Evolutionary conservation across 805 yeast species (phyloP).

Genomic region (Starmerella bombi): DNA sequence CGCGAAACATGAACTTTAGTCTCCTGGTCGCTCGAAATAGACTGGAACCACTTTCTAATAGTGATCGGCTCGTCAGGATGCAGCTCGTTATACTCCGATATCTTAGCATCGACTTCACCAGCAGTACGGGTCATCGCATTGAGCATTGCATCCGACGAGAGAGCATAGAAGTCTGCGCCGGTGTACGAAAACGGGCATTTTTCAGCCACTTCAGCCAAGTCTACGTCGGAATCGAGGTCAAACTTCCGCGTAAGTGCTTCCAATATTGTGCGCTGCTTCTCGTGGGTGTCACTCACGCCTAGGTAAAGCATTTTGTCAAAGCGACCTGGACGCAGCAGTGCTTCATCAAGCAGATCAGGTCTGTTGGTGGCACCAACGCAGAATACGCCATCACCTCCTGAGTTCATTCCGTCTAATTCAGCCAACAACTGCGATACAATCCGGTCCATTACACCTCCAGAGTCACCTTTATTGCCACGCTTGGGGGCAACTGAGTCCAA

Average conservation of each 20-base stretch:
- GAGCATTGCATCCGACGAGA: constrained; percentile 90
- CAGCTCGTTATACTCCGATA: constrained; percentile 38
- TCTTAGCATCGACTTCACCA: constrained; percentile 52
- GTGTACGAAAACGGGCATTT: constrained; percentile 81
- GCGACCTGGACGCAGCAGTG: constrained; percentile 82
- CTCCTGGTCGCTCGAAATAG: constrained; percentile 55
- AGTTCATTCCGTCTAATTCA: constrained; percentile 86
- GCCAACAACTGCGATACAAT: constrained; percentile 91
- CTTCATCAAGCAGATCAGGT: constrained; percentile 91
- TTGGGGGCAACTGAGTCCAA: constrained; percentile 97
- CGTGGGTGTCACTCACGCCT: constrained; percentile 85
- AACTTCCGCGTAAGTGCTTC: constrained; percentile 77
- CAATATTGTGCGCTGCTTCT: constrained; percentile 71
- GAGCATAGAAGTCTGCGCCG: constrained; percentile 95
- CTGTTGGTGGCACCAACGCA: constrained; percentile 98
- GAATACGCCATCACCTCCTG: constrained; percentile 79
- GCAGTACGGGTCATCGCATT: constrained; percentile 93
- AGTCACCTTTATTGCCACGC: constrained; percentile 96
- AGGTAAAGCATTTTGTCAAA: constrained; percentile 90
- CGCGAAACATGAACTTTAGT: constrained; percentile 51
- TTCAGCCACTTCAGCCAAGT: constrained; percentile 46
- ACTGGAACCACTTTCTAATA: constrained; percentile 84
- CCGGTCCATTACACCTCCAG: constrained; percentile 98
- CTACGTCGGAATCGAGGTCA: constrained; percentile 44
- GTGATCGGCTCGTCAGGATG: constrained; percentile 36